phyloP scores from a whole-genome alignment of 495 filamentous ascomycete species.

The Lasiosphaeria ovina region DNA sequence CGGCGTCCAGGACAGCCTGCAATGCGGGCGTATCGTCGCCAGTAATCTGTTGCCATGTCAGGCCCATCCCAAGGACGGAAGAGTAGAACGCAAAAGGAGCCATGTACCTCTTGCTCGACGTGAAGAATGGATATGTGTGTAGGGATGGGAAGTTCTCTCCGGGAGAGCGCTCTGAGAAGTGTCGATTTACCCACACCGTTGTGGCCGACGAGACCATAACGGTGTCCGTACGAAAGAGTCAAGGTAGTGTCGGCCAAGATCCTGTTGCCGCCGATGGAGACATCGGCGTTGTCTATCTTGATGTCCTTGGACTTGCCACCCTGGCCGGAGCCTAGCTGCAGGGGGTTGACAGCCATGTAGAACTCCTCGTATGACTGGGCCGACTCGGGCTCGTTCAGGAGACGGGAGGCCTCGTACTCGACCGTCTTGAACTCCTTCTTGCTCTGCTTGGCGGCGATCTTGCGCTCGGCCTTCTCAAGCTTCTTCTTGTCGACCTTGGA shows the following conservation, averaged over 20 bases:
- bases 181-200: conserved; percentile 99
- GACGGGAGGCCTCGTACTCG: conserved; percentile 90
- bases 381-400: conserved; percentile 78
- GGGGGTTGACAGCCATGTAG: conserved; percentile 97
- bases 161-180: conserved; percentile 82
- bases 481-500: conserved; percentile 98
- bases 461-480: conserved; percentile 96
- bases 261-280: conserved; percentile 82
- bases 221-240: conserved; percentile 87
- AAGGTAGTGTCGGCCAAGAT: conserved; percentile 88
- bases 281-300: conserved; percentile 93
- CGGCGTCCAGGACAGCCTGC: conserved; percentile 94
- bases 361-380: conserved; percentile 98
- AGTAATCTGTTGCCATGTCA: conserved; percentile 61
- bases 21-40: conserved; percentile 95
- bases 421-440: conserved; percentile 98
- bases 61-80: not conserved
- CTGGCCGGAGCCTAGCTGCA: conserved; percentile 72
- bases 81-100: not conserved
- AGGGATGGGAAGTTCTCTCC: conserved; percentile 90
- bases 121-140: conserved; percentile 98
- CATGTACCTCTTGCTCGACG: conserved; percentile 90
- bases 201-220: conserved; percentile 96
- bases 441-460: conserved; percentile 97
- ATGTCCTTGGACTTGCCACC: conserved; percentile 96